Evolutionary conservation across 768 basidiomycete genomes (phyloP).

Genomic region (Amanita jacksonii): DNA sequence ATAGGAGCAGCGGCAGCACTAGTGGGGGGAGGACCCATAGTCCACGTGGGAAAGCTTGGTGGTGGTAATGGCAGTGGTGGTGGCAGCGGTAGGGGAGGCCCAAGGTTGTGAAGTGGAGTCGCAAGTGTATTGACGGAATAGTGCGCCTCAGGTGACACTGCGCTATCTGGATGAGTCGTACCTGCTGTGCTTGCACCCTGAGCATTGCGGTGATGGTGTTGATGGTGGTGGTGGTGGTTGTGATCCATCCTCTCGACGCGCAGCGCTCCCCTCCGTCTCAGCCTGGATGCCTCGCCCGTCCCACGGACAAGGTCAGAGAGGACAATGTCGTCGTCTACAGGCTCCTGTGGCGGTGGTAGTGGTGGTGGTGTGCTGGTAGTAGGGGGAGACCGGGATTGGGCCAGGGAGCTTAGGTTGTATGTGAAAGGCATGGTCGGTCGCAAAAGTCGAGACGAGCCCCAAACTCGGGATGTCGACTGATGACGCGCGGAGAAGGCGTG

Average conservation of each 20-base stretch:
- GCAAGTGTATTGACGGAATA: too few relatives aligned
- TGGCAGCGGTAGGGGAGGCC: too few relatives aligned
- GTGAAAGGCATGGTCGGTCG: neutral
- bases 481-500: neutral
- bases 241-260: conserved; percentile 35
- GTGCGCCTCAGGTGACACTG: too few relatives aligned
- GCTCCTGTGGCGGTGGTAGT: neutral
- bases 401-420: neutral
- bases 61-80: too few relatives aligned
- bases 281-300: conserved; percentile 62
- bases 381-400: too few relatives aligned
- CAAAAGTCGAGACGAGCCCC: neutral
- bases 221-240: conserved; percentile 7
- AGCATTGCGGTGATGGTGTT: conserved; percentile 2
- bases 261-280: conserved; percentile 68
- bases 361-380: neutral
- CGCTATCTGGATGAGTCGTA: too few relatives aligned
- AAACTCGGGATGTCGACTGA: neutral
- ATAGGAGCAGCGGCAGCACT: too few relatives aligned
- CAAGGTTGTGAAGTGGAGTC: too few relatives aligned
- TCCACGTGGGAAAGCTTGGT: too few relatives aligned
- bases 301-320: conserved; percentile 61
- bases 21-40: too few relatives aligned
- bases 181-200: conserved; percentile 5
- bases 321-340: conserved; percentile 45